Conservation (phyloP, 192 early-diverging fungal genomes). For the Phycomyces blakesleeanus region DNA sequence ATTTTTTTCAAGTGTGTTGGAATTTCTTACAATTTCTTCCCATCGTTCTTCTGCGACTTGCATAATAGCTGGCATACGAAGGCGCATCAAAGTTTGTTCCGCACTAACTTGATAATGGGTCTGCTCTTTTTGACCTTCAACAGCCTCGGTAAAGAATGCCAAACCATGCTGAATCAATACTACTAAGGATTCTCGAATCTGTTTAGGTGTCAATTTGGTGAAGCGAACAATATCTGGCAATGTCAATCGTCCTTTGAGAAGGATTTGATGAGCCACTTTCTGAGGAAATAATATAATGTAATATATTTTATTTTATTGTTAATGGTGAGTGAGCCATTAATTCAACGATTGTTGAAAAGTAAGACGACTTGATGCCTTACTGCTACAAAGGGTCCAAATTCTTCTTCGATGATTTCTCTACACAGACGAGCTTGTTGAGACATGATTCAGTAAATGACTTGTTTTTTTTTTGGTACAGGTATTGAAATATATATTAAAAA, state of each 20-base stretch:
- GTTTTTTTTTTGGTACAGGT: not conserved
- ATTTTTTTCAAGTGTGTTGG: slow-evolving; percentile 16
- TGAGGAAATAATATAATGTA: slow-evolving; percentile 23
- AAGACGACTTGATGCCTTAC: slow-evolving; percentile 26
- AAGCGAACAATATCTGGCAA: slow-evolving; percentile 49
- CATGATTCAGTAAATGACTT: slow-evolving; percentile 4
- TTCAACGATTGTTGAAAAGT: not conserved
- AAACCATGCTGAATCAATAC: slow-evolving; percentile 87
- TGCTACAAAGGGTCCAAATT: slow-evolving; percentile 78
- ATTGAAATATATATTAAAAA: not conserved
- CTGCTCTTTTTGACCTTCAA: slow-evolving; percentile 54
- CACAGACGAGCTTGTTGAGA: slow-evolving; percentile 27
- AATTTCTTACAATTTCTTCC: slow-evolving; percentile 48
- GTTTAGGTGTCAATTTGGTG: slow-evolving; percentile 42
- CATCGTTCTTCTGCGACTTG: slow-evolving; percentile 50
- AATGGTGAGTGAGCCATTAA: not conserved
- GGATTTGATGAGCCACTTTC: slow-evolving; percentile 57
- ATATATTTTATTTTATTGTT: no score
- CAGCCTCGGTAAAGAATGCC: slow-evolving; percentile 61
- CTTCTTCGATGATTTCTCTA: slow-evolving; percentile 60
- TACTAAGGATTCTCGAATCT: slow-evolving; percentile 71
- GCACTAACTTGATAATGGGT: slow-evolving; percentile 67
- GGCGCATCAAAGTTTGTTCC: slow-evolving; percentile 54
- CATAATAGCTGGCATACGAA: slow-evolving; percentile 54
- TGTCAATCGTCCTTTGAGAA: slow-evolving; percentile 65